Evolutionary conservation across 2,329 filamentous ascomycete genomes (phyloP), one percentile per base, ranked within the genome.

Genomic region (Penicillium sp.): DNA sequence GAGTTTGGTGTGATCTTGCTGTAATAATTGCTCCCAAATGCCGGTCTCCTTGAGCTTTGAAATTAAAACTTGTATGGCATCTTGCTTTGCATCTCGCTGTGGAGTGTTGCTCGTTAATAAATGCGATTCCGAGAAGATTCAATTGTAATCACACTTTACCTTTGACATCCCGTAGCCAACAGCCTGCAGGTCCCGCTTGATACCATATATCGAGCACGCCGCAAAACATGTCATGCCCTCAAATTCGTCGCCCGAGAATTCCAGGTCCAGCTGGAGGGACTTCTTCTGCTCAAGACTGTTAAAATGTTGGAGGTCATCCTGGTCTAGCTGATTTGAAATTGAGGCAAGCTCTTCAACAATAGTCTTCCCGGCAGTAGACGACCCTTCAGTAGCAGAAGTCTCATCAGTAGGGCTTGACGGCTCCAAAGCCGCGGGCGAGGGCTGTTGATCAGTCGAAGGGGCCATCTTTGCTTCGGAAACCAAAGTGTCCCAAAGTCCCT

Each of bases 31-130:
- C 11, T 55, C 45, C 58, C 58, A 60, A 19, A 57, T 16, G 14
- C 37, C 42, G 8, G n/a, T 16, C 37, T 52, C 38, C 40, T 55
- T 28, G 2, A 56, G 30, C n/a, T 46, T 52, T 35, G 30, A 28
- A 19, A 58, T 49, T 2, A 61, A n/a, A n/a, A 10, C 16, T 28
- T 40, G n/a, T 13, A 53, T 22, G 14, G 59, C 59, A 14, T 55
- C 43, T 6, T 52, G 35, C 10, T 49, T 57, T 22, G 59, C 55
- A 19, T 55, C 43, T 37, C 40, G 46, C 59, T 61, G 28, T 25
- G 22, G 28, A 11, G 8, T 16, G 22, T 30, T 22, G 14, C 16
- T 33, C 16, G 26, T 45, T 19, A 55, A 19, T 33, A 19, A 10
- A 45, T 33, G 38, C 25, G 45, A 4, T 45, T 10, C 22, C n/a